phyloP scores from a whole-genome alignment of 768 basidiomycete species.

The Rhizopogon vinicolor region DNA sequence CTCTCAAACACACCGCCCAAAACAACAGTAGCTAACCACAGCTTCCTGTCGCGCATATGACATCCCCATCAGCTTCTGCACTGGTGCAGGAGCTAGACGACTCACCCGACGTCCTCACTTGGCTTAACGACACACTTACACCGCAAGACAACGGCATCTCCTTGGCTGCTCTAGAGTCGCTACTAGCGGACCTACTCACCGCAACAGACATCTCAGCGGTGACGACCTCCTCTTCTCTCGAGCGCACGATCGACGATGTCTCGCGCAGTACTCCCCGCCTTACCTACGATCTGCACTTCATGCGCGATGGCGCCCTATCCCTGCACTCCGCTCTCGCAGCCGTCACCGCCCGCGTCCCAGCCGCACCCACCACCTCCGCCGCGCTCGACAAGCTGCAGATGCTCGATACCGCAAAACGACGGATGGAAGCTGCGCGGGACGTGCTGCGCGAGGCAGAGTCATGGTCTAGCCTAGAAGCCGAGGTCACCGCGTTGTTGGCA shows the following conservation, averaged over 20 bases:
- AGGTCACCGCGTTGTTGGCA: slow-evolving; percentile 79
- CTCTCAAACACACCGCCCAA: neutral
- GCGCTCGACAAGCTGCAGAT: slow-evolving; percentile 76
- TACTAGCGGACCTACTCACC: slow-evolving; percentile 70
- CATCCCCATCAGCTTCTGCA: slow-evolving; percentile 29
- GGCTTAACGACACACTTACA: slow-evolving; percentile 65
- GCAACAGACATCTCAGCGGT: slow-evolving; percentile 83
- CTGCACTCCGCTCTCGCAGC: slow-evolving; percentile 63
- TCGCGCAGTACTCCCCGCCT: slow-evolving; percentile 87
- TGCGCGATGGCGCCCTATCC: slow-evolving; percentile 84
- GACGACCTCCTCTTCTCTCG: slow-evolving; percentile 83
- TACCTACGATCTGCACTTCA: slow-evolving; percentile 95
- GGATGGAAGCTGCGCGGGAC: slow-evolving; percentile 87
- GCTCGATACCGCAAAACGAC: slow-evolving; percentile 76
- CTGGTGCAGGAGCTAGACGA: slow-evolving; percentile 53
- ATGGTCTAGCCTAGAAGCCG: slow-evolving; percentile 93
- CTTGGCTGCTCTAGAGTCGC: slow-evolving; percentile 38
- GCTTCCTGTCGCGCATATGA: slow-evolving; percentile 9
- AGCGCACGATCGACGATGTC: slow-evolving; percentile 88
- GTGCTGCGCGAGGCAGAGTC: slow-evolving; percentile 93
- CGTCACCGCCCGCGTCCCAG: slow-evolving; percentile 34
- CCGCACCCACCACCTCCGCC: slow-evolving; percentile 42
- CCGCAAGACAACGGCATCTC: slow-evolving; percentile 27
- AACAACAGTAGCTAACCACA: neutral
- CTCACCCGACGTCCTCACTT: slow-evolving; percentile 57